Evolutionary conservation across 2,329 filamentous ascomycete species (phyloP), one percentile per base, ranked within the genome.

Genomic region (Colletotrichum ledebouriae): DNA sequence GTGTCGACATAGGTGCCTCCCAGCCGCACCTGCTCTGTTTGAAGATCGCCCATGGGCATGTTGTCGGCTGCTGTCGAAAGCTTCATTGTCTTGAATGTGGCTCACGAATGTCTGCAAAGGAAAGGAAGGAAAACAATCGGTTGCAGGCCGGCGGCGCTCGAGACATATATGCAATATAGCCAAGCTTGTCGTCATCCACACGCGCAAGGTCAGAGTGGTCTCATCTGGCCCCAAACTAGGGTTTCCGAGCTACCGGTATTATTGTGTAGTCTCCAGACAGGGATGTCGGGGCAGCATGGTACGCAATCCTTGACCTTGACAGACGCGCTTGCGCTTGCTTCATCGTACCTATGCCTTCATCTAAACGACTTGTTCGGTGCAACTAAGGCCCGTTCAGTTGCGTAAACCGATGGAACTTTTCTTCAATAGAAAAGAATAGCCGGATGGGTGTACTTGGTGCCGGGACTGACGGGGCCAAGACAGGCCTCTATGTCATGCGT

Each of bases 1-100:
- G 63, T 75, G 67, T 80, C 60, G 61, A 78, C 69, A 57, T 71
- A 73, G 59, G 66, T 56, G 37, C 63, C 68, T 33, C 61, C 49
- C 2, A 66, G 61, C 11, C 39, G 66, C 22, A 55, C 65, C 25
- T 69, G 47, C 39, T 69, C 66, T 29, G 66, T 39, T 22, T 41
- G 66, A 12, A 69, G 42, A 15, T 66, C 34, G 34, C 57, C 62
- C 17, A 56, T 41, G 49, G 42, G 61, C 61, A 56, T 66, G 47
- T 13, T 50, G 34, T 66, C 53, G 33, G 49, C 41, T 17, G 34
- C 34, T 29, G 56, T 46, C 17, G 61, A 25, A 13, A 69, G 56
- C 33, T 69, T 66, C 66, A 57, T 69, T 25, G 34, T 5, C 11
- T n/a, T 34, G 49, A 25, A 33, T 52, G n/a, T 52, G 49, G n/a